Evolutionary conservation across 2,329 filamentous ascomycete species (phyloP).

Genomic region (Hypoxylon sp.): DNA sequence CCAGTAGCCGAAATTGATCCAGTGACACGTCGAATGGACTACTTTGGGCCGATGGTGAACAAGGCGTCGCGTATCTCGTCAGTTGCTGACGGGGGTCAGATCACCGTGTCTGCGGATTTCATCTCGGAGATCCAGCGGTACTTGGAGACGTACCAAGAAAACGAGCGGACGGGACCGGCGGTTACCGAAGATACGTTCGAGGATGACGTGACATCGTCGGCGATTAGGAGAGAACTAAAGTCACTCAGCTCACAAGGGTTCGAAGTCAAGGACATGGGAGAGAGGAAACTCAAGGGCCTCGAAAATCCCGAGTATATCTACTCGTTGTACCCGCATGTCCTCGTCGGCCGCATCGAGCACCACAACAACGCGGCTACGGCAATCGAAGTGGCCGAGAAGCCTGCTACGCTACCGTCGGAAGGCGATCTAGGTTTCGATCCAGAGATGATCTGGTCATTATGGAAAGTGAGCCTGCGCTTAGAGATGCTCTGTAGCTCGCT

Average conservation of each 20-base stretch:
- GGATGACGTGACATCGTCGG: conserved; percentile 75
- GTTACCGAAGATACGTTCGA: conserved; percentile 78
- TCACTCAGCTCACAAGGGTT: conserved; percentile 91
- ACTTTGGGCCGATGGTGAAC: conserved; percentile 99
- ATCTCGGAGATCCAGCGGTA: conserved; percentile 94
- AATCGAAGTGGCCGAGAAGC: conserved; percentile 58
- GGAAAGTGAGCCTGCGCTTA: conserved; percentile 85
- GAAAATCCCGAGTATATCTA: conserved; percentile 98
- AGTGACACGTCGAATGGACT: conserved; percentile 97
- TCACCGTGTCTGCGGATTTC: conserved; percentile 96
- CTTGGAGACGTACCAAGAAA: conserved; percentile 87
- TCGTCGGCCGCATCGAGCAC: conserved; percentile 79
- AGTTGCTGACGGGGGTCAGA: conserved; percentile 95
- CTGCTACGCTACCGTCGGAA: conserved; percentile 67
- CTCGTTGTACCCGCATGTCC: conserved; percentile 89
- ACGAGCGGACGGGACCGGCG: conserved; percentile 72
- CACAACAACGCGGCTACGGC: conserved; percentile 59
- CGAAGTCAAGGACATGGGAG: conserved; percentile 94
- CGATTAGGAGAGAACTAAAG: conserved; percentile 86
- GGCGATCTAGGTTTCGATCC: conserved; percentile 79
- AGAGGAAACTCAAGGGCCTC: conserved; percentile 93
- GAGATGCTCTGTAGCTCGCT: conserved; percentile 93
- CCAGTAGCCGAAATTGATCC: conserved; percentile 96
- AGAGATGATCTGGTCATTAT: conserved; percentile 86
- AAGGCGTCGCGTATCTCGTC: conserved; percentile 92